Conservation (phyloP, 164 flowering plant species). For the Chimonanthus salicifolius region DNA sequence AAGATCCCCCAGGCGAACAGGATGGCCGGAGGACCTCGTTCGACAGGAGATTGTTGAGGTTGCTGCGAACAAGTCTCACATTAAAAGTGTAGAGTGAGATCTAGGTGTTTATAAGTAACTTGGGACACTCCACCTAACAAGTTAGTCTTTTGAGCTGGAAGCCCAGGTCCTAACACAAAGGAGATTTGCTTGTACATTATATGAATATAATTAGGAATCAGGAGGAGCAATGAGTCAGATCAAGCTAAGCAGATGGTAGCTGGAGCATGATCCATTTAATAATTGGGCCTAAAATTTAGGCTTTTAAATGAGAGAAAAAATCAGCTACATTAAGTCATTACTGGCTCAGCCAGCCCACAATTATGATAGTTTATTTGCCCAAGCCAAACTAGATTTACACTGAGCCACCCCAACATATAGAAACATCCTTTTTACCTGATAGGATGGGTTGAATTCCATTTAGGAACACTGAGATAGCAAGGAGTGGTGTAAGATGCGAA, state of each 20-base stretch:
- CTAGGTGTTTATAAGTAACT: too few relatives aligned
- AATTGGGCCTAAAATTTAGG: too few relatives aligned
- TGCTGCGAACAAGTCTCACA: background rate
- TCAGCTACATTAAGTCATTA: too few relatives aligned
- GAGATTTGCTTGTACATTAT: too few relatives aligned
- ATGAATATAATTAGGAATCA: too few relatives aligned
- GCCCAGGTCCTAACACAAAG: too few relatives aligned
- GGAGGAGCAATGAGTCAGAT: too few relatives aligned
- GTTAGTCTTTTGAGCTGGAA: background rate
- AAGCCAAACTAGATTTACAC: background rate
- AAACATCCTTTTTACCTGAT: conserved; percentile 34
- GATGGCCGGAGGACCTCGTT: too few relatives aligned
- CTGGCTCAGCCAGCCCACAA: background rate
- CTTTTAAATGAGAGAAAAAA: background rate
- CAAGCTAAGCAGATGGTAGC: background rate
- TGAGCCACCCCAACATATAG: background rate
- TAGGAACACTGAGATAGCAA: conserved; percentile 56
- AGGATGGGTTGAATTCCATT: conserved; percentile 79
- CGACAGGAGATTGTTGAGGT: background rate
- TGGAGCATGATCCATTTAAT: background rate
- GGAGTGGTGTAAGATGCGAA: conserved; percentile 47
- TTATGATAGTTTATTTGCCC: background rate
- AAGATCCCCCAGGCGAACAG: too few relatives aligned
- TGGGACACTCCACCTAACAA: background rate
- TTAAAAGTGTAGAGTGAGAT: too few relatives aligned